Conservation (phyloP, 768 basidiomycete genomes). For the Termitomyces eurrhizus region DNA sequence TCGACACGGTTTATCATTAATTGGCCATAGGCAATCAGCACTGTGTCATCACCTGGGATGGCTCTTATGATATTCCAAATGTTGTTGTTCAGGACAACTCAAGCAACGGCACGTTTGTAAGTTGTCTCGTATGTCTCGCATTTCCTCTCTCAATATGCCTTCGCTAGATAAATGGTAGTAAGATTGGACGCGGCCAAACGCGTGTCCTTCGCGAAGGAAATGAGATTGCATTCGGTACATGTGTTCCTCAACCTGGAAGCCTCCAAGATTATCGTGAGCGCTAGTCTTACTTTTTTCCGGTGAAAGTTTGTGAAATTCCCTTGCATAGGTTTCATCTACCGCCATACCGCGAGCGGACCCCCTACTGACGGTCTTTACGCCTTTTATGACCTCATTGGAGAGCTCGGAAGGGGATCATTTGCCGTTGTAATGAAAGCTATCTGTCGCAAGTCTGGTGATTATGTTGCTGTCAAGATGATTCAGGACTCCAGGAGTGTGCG, state of each 20-base stretch:
- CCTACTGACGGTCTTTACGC: constrained; percentile 54
- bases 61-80: constrained; percentile 35
- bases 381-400: constrained; percentile 59
- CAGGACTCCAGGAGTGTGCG: constrained; percentile 41
- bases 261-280: constrained; percentile 74
- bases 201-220: constrained; percentile 72
- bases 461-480: constrained; percentile 90
- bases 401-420: constrained; percentile 89
- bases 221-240: constrained; percentile 82
- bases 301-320: neutral
- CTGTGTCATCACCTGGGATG: constrained; percentile 58
- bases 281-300: neutral
- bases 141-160: neutral
- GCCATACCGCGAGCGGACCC: constrained; percentile 51
- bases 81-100: constrained; percentile 54
- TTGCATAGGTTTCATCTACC: constrained; percentile 65
- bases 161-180: constrained; percentile 60
- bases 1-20: constrained; percentile 3
- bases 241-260: constrained; percentile 37
- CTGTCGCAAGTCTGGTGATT: constrained; percentile 61
- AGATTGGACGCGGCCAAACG: constrained; percentile 53
- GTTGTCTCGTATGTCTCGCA: constrained; percentile 19
- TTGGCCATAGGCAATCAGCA: constrained; percentile 50
- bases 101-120: constrained; percentile 73
- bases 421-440: constrained; percentile 87